Evolutionary conservation across 2,329 filamentous ascomycete genomes (phyloP), one percentile per base, ranked within the genome.

Genomic region (Rutstroemia sp.): DNA sequence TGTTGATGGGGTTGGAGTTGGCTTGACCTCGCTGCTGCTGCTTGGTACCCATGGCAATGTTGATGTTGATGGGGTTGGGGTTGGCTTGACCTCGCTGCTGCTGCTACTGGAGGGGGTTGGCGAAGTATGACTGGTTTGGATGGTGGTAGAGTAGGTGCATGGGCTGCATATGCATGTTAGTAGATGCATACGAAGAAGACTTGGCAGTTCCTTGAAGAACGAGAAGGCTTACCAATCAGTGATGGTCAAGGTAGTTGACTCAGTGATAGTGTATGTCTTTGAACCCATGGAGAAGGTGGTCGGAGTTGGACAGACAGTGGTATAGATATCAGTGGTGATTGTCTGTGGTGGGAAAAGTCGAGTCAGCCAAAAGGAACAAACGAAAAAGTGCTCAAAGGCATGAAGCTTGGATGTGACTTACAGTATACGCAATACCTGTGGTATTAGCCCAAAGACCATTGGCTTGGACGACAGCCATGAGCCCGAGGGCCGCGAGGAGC

Each of bases 221-320:
- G 21, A n/a, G 6, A 12, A 18, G 18, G 44, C 27, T 44, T 50
- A 51, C 53, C 75, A 77, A 66, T 74, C 66, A 59, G 72, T 74
- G 65, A 78, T 70, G 64, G 76, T 78, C 66, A 78, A 63, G 55
- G 73, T 73, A 54, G 74, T 73, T 54, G 74, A 78, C 74, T 79
- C 75, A 63, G 83, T 84, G 73, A 90, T 76, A 64, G 80, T 86
- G 69, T 75, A 75, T 58, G 76, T 78, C 58, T 71, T 64, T 55
- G 67, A 69, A 57, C 70, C 71, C 63, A 74, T 67, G 42, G 71
- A 70, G 58, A 79, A 63, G 38, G 69, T 70, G 47, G 78, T 79
- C 12, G 55, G 23, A 19, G 19, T 21, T 27, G 44, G 53, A 30
- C 54, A 56, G 49, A 56, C 54, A 56, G 78, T 81, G 62, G 72